Base-by-base conservation (phyloP, 768 basidiomycete species). In the Boletellus emodensis region DNA sequence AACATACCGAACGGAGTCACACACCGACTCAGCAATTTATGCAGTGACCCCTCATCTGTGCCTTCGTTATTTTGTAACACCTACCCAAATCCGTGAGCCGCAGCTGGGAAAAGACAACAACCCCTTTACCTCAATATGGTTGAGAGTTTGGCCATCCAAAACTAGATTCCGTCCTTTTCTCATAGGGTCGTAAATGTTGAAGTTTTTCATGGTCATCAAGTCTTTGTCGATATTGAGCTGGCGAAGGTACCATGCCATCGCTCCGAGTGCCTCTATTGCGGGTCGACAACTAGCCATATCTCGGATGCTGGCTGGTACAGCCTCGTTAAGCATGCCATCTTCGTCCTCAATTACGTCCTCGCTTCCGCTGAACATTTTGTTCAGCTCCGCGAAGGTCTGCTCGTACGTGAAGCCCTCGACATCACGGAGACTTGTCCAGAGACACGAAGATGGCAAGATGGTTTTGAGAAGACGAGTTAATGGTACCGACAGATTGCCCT, bases 181-280 rank as follows among this genome's bases (percentile, higher is more conserved):
- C 82, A 97, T 92, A 0, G 96, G 96, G 67, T 97, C 93, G 62
- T 95, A 96, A 35, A 96, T 77, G 59, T 97, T 94, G 78, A 99
- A 99, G 64, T 98, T 98, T 72, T 84, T 88, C 87, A 96, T 94
- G 48, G 85, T 90, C 61, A 99, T 68, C 48, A 99, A 83, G 56
- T 97, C 94, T 63, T 91, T 89, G 72, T 94, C 95, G 55, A 98
- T 92, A 63, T 98, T 98, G 36, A 99, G 78, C 53, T 91, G 90
- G 34, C 88, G 84, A 13, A 98, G 80, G 64, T 93, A 93, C 90
- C 92, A 97, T 38, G 95, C 82, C 87, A 97, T 87, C 2, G 84
- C 82, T 1, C 96, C 96, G 15, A 99, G 70, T 0, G 95, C 87
- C 58, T 89, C 84, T 48, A 97, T 86, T 0, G 93, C 87, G 49